phyloP scores from a whole-genome alignment of 2,329 filamentous ascomycete genomes.

The Paecilomyces variotii region DNA sequence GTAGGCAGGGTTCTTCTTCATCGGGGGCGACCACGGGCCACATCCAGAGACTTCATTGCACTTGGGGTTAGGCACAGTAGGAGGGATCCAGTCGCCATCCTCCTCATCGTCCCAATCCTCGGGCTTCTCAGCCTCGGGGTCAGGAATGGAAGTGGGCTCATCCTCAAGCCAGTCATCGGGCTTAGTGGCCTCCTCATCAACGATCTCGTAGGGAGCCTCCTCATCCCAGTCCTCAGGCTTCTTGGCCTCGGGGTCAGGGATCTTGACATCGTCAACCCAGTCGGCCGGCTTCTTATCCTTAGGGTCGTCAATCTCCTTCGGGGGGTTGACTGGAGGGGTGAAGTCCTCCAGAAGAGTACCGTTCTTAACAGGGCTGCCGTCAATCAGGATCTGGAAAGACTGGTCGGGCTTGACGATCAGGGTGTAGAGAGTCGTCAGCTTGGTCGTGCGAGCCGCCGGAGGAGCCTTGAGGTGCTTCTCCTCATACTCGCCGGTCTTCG shows the following conservation, averaged over 20 bases:
- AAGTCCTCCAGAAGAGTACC: constrained; percentile 94
- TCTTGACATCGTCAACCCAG: constrained; percentile 92
- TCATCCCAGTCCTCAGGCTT: constrained; percentile 99
- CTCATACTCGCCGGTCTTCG: constrained; percentile 98
- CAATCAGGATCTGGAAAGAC: constrained; percentile 85
- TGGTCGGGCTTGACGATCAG: constrained; percentile 95
- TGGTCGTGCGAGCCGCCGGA: constrained; percentile 78
- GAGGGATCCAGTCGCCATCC: constrained; percentile 93
- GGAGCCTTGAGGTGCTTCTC: constrained; percentile 93
- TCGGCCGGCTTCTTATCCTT: constrained; percentile 89
- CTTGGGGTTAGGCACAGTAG: constrained; percentile 90
- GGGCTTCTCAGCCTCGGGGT: constrained; percentile 94
- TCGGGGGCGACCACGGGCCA: constrained; percentile 82
- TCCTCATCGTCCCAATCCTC: constrained; percentile 99
- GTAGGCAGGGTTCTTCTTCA: constrained; percentile 91
- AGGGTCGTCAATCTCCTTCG: constrained; percentile 87
- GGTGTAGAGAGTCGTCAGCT: constrained; percentile 92
- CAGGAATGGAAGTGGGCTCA: constrained; percentile 72
- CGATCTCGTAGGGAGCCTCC: constrained; percentile 92
- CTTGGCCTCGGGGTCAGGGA: constrained; percentile 81
- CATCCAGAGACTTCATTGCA: constrained; percentile 89
- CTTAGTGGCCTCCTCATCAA: constrained; percentile 83
- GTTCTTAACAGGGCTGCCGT: constrained; percentile 79
- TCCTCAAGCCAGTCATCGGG: constrained; percentile 95
- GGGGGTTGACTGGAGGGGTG: constrained; percentile 82